Percentiles rank a stretch among this genome's conserved stretches.
Evolutionary conservation across 257 asterid species (phyloP).

Genomic region (Fraxinus americana): DNA sequence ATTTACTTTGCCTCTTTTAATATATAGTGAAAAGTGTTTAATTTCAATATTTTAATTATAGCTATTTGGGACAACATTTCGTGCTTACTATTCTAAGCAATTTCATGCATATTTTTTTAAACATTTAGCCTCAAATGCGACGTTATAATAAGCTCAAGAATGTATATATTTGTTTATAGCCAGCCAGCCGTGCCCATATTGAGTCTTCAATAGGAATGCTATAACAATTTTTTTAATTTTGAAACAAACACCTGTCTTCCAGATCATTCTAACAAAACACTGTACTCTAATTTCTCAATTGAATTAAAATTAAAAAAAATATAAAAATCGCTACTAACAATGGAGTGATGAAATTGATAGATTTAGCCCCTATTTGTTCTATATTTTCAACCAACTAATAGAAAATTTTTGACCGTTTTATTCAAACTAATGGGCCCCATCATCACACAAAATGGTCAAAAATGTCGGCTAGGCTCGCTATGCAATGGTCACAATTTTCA

Average conservation of each 20-base stretch:
- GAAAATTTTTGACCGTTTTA: no score
- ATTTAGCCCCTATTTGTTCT: no score
- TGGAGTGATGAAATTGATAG: no score
- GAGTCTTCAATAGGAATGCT: neutral
- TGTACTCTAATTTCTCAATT: constrained; percentile 16
- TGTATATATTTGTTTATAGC: no score
- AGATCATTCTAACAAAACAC: constrained; percentile 36
- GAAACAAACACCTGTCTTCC: constrained; percentile 43
- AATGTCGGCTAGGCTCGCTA: no score
- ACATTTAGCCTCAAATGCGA: neutral
- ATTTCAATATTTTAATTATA: neutral
- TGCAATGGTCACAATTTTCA: no score
- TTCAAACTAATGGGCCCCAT: no score
- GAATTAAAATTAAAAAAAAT: neutral
- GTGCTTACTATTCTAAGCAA: constrained; percentile 44
- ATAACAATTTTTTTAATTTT: constrained; percentile 14
- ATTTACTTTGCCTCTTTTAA: no score
- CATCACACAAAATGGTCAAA: no score
- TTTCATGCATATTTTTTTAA: constrained; percentile 8
- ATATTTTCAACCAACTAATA: no score
- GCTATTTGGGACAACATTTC: constrained; percentile 35
- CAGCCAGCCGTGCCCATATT: neutral
- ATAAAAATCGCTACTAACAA: neutral
- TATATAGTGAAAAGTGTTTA: neutral
- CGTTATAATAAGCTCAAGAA: no score